Conservation (phyloP, 192 early-diverging fungal genomes). For the Neocallimastix lanati region DNA sequence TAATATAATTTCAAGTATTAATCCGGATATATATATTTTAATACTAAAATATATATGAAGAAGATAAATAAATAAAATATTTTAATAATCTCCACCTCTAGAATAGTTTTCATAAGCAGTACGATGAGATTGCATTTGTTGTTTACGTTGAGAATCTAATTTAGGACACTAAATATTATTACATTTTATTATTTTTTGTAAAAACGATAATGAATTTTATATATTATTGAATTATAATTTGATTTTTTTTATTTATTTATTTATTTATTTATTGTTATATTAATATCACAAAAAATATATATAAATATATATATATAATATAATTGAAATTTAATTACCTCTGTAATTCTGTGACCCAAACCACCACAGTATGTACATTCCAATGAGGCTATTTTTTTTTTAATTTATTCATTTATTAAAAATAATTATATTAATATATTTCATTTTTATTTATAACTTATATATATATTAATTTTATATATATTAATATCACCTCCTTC, state of each 20-base stretch:
- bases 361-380: conserved; percentile 91
- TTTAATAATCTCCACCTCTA: neutral
- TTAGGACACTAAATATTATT: conserved; percentile 24
- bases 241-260: too few relatives aligned
- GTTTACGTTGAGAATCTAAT: conserved; percentile 22
- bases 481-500: conserved; percentile 22
- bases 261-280: too few relatives aligned
- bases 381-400: conserved; percentile 14
- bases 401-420: too few relatives aligned
- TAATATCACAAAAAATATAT: too few relatives aligned
- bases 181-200: too few relatives aligned
- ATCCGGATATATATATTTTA: too few relatives aligned
- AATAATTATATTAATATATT: neutral
- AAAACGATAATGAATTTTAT: too few relatives aligned
- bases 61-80: neutral
- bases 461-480: neutral
- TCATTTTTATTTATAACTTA: neutral
- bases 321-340: neutral
- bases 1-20: too few relatives aligned
- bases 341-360: conserved; percentile 73
- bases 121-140: conserved; percentile 1
- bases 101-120: neutral
- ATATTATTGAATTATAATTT: too few relatives aligned
- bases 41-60: too few relatives aligned
- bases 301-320: conserved; percentile 1